Conservation (phyloP, 306 rosid genomes). For the Citrullus mucosospermus region DNA sequence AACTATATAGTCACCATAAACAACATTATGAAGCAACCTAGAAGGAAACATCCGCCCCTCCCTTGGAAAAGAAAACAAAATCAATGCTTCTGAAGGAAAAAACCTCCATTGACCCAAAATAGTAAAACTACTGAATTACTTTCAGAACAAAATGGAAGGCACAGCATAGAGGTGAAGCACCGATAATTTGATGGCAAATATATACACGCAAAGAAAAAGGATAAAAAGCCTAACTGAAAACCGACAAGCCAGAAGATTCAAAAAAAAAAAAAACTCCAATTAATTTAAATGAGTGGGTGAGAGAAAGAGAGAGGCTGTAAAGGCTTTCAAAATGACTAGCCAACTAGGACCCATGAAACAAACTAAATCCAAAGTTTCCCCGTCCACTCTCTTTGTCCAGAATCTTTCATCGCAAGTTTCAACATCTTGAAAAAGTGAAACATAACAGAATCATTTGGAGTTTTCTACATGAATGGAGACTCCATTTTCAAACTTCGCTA, state of each 20-base stretch:
- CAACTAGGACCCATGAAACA: not conserved
- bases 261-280: not conserved
- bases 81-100: not conserved
- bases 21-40: not conserved
- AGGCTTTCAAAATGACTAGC: not conserved
- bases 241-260: not conserved
- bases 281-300: not conserved
- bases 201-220: not conserved
- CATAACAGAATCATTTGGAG: not conserved
- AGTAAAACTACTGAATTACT: not conserved
- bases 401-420: not conserved
- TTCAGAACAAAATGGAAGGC: not conserved
- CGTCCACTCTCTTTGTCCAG: not conserved
- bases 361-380: not conserved
- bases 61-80: not conserved
- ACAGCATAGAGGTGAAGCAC: not conserved
- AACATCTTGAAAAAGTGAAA: not conserved
- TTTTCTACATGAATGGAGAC: not conserved
- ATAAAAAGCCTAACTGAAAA: not conserved
- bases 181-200: not conserved
- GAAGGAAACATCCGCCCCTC: not conserved
- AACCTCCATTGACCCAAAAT: not conserved
- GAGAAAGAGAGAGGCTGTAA: not conserved
- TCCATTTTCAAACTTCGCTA: not conserved
- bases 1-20: not conserved